A percentile compares a stretch with the other conserved stretches of the same genome.
These are phyloP conservation scores for Cryptosporidium andersoni DNA, from an alignment of 169 alveolate species.

Conservation along the genomic window DNA sequence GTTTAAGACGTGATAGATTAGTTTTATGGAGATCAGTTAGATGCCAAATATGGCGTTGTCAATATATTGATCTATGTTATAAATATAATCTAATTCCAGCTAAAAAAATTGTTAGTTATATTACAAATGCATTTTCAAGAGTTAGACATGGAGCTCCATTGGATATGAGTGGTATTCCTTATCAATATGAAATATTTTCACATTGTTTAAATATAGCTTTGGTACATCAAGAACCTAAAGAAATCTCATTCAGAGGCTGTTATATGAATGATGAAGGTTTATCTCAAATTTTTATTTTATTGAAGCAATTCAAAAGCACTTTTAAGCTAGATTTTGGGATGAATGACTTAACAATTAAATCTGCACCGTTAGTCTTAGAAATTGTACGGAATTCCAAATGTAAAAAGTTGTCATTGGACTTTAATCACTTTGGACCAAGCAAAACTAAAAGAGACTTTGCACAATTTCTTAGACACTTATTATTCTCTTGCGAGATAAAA, in stretches of 20 bases:
- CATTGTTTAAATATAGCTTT: constrained; percentile 64
- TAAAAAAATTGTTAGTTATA: constrained; percentile 25
- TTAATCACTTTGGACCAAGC: constrained; percentile 46
- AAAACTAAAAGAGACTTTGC: constrained; percentile 57
- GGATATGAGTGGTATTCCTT: constrained; percentile 43
- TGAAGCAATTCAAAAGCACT: constrained; percentile 12
- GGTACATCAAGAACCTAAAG: constrained; percentile 53
- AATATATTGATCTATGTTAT: constrained; percentile 37
- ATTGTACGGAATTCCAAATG: constrained; percentile 28
- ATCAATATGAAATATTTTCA: constrained; percentile 19
- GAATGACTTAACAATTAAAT: constrained; percentile 54
- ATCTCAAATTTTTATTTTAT: constrained; percentile 26
- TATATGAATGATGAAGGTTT: constrained; percentile 69
- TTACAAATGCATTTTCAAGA: constrained; percentile 46
- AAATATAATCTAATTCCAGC: constrained; percentile 19
- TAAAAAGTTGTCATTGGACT: constrained; percentile 33
- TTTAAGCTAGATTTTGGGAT: constrained; percentile 51
- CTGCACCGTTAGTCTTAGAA: constrained; percentile 46
- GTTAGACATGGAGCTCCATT: constrained; percentile 5
- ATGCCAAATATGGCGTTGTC: constrained; percentile 59
- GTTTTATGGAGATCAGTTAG: constrained; percentile 59
- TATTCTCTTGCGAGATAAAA: constrained; percentile 34
- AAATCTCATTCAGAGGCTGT: constrained; percentile 57
- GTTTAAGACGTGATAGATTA: constrained; percentile 63
- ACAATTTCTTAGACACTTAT: constrained; percentile 20